Evolutionary conservation across 2,329 filamentous ascomycete species (phyloP), one percentile per base, ranked within the genome.

Genomic region (Talaromyces verruculosus): DNA sequence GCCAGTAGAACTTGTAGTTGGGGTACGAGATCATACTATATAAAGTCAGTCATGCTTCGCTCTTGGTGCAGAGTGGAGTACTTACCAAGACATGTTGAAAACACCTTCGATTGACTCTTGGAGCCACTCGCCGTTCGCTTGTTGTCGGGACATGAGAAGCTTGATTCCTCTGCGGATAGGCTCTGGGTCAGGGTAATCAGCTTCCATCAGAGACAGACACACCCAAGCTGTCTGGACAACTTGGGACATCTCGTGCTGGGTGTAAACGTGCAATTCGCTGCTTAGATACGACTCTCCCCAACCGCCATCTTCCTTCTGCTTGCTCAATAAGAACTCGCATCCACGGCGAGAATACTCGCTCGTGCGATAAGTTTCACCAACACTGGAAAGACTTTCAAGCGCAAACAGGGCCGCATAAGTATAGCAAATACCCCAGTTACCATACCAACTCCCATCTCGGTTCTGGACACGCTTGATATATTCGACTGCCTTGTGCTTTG

Each of bases 371-470:
- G 85, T 91, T 79, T 98, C 93, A 5, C 93, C 93, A 4, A 92
- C 87, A 57, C 88, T 90, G 5, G 88, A 85, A 71, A 99, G 83
- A 68, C 91, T 92, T 76, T 98, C 94, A 0, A 98, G 84, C 0
- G 93, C 93, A 80, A 99, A 99, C 93, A 98, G 96, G 69, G 88
- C 91, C 0, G 93, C 95, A 75, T 99, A 99, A 0, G 93, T 97
- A 78, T 96, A 99, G 81, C 95, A 99, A 72, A 99, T 96, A 62
- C 92, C 95, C 95, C 95, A 99, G 75, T 88, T 93, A 55, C 95
- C 95, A 75, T 99, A 98, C 95, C 95, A 99, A 67, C 90, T 91
- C n/a, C 95, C 95, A 71, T 98, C 92, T 0, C 84, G 77, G 1
- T 86, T 83, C 78, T 98, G 95, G 2, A 88, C 86, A 1, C 84